Evolutionary conservation across 768 basidiomycete species (phyloP), one percentile per base, ranked within the genome.

Genomic region (Pseudohyphozyma bogoriensis): DNA sequence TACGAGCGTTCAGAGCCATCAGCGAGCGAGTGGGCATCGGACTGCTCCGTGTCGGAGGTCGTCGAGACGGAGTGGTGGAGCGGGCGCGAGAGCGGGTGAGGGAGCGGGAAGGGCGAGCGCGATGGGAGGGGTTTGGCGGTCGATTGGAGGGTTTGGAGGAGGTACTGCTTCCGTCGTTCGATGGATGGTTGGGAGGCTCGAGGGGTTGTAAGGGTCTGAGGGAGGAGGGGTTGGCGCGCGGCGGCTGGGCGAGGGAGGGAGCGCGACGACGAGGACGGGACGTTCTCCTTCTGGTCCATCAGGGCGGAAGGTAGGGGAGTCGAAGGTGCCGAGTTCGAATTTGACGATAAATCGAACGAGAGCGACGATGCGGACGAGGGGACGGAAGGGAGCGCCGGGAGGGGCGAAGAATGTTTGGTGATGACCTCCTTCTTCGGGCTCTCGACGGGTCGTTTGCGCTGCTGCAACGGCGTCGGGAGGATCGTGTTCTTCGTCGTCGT

Each of bases 111-210:
- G n/a, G n/a, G n/a, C n/a, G n/a, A n/a, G n/a, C n/a, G n/a, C n/a
- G n/a, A n/a, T n/a, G n/a, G n/a, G 12, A 84, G 80, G 0, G 87
- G 86, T 35, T 87, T 83, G 6, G 85, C 77, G 2, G 84, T 87
- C 8, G 87, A 87, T 69, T 88, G 85, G 70, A 91, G 85, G 11
- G 90, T 85, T 12, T 83, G 83, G 40, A 91, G 79, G 16, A 91
- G 79, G 76, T 91, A 89, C 1, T 86, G 88, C 20, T 83, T 82
- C 42, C 86, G 82, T 61, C 85, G 83, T 20, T 67, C 64, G 2
- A 59, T 56, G 58, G 59, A 65, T 46, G 10, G 45, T 20, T 13
- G 61, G 56, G 4, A 49, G 52, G 1, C 10, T 22, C 15, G 24
- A 35, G 12, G 33, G 29, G 13, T 20, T 12, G 8, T 52, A 56